Conservation (phyloP, 1,284 basidiomycete genomes). For the Ceratobasidium sp. region DNA sequence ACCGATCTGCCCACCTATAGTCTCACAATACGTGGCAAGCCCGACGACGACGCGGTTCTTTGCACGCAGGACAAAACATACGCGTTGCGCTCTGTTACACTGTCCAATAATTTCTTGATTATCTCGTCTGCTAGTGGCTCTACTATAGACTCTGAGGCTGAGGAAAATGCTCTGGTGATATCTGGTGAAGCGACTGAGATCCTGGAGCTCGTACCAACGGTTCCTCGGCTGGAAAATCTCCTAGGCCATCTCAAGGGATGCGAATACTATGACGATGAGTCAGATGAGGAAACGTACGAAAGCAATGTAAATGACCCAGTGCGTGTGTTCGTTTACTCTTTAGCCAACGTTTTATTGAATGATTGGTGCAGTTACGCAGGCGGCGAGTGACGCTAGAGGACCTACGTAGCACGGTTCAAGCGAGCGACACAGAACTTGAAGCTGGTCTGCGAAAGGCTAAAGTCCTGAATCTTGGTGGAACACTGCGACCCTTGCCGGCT, state of each 20-base stretch:
- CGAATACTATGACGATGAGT: conserved; percentile 71
- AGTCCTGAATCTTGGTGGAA: conserved; percentile 79
- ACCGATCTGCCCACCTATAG: conserved; percentile 58
- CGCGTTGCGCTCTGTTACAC: conserved; percentile 79
- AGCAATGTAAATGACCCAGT: conserved; percentile 52
- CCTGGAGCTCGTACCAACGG: conserved; percentile 77
- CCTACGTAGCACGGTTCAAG: conserved; percentile 76
- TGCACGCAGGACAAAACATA: conserved; percentile 86
- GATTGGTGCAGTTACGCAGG: conserved; percentile 52
- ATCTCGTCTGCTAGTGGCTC: conserved; percentile 59
- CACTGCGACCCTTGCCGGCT: conserved; percentile 75
- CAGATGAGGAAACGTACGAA: conserved; percentile 62
- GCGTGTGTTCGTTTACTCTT: neutral
- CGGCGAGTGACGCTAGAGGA: conserved; percentile 69
- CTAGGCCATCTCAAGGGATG: conserved; percentile 70
- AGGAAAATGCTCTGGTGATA: conserved; percentile 64
- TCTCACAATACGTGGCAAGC: conserved; percentile 82
- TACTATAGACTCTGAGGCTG: conserved; percentile 55
- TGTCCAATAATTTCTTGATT: conserved; percentile 87
- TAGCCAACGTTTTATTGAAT: neutral
- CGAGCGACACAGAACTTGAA: conserved; percentile 79
- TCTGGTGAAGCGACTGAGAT: conserved; percentile 81
- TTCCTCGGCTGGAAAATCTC: conserved; percentile 75
- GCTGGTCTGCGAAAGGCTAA: conserved; percentile 72
- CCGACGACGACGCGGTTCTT: conserved; percentile 86